Base-by-base conservation (phyloP, 768 basidiomycete genomes). In the Pholiota molesta region DNA sequence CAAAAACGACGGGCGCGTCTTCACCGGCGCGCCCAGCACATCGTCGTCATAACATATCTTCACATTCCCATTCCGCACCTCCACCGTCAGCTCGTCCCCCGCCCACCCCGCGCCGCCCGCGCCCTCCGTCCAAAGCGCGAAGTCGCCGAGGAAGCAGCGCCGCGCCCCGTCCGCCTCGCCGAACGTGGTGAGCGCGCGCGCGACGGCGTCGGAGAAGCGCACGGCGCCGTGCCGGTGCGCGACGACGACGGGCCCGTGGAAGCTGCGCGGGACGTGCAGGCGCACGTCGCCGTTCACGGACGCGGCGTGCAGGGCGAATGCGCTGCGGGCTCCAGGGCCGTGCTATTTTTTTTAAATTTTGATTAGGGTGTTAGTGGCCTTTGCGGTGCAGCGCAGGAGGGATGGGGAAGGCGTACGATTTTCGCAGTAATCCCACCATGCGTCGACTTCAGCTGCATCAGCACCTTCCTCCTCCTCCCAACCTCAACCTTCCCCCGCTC, bases 71-170 rank as follows among this genome's bases (percentile, higher is more conserved):
- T 79, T 74, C 37, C 68, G 65, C 40, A 78, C 66, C 62, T 76
- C 74, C 42, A 77, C 66, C 10, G 68, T 60, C 21, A 81, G 52
- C 64, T 81, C 77, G 56, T 82, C 81, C 7, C 79, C 78, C 23
- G 62, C 53, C 79, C 79, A 81, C 13, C 72, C 67, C 1, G 65
- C 63, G 3, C 65, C 57, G 39, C 69, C 69, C 21, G 70, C 58
- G 4, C 4, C 26, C 26, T 26, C 26, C 26, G 26, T 26, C 26
- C 26, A 26, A 65, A 73, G 28, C 66, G 68, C 5, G 75, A 66
- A 74, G 42, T 80, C 78, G 13, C 81, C 81, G n/a, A 81, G 66
- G 65, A 81, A 80, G 61, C 76, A 77, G n/a, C 73, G 72, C 26
- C 69, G 70, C 17, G 70, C 74, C 21, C 64, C 42, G 23, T 76